These are phyloP conservation scores for Talaromyces sp. DNA, from an alignment of 2,329 filamentous ascomycete species.

Conservation along the genomic window DNA sequence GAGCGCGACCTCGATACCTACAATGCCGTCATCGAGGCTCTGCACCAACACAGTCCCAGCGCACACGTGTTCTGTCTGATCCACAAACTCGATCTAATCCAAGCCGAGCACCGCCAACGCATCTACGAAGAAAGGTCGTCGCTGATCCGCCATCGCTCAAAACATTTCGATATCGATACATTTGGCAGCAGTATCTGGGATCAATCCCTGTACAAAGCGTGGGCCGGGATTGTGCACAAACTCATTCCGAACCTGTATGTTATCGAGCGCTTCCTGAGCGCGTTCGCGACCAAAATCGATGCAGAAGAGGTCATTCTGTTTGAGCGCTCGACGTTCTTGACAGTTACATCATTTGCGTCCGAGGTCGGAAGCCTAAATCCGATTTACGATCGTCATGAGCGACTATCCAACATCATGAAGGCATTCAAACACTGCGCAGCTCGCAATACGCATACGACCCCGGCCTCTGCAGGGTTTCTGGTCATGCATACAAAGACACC, in stretches of 20 bases:
- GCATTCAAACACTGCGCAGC: constrained; percentile 83
- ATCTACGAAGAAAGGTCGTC: constrained; percentile 82
- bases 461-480: constrained; percentile 42
- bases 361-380: constrained; percentile 74
- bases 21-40: constrained; percentile 80
- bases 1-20: constrained; percentile 92
- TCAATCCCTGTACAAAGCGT: constrained; percentile 95
- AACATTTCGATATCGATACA: constrained; percentile 71
- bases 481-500: constrained; percentile 51
- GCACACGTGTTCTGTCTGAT: constrained; percentile 92
- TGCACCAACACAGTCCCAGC: constrained; percentile 75
- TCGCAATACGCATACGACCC: constrained; percentile 44
- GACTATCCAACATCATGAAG: constrained; percentile 95
- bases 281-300: constrained; percentile 79
- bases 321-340: constrained; percentile 91
- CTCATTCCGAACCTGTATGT: constrained; percentile 88
- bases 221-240: constrained; percentile 97
- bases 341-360: constrained; percentile 87
- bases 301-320: constrained; percentile 93
- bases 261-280: constrained; percentile 80
- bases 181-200: constrained; percentile 99
- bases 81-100: constrained; percentile 98
- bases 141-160: constrained; percentile 72
- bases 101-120: constrained; percentile 70
- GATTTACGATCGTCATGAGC: constrained; percentile 88